phyloP scores from a whole-genome alignment of 2,329 filamentous ascomycete genomes.

The Phialemonium atrogriseum region DNA sequence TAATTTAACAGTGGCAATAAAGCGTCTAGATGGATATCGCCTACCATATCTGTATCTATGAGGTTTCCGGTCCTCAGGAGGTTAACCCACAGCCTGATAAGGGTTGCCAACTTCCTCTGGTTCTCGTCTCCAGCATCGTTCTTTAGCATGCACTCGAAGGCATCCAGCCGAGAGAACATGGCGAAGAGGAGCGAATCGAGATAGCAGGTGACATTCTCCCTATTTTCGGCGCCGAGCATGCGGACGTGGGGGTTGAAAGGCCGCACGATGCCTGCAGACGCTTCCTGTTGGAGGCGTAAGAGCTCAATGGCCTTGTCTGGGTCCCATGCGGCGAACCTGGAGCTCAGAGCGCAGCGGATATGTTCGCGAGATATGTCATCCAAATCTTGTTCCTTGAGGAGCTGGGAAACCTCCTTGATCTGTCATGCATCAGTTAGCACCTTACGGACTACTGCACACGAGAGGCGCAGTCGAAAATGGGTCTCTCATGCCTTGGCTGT shows the following conservation, averaged over 20 bases:
- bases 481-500: conserved; percentile 38
- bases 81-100: conserved; percentile 88
- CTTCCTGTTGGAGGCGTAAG: conserved; percentile 69
- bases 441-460: conserved; percentile 15
- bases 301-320: conserved; percentile 67
- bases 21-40: conserved; percentile 16
- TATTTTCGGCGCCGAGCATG: conserved; percentile 80
- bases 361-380: conserved; percentile 47
- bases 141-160: conserved; percentile 88
- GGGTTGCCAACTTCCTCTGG: conserved; percentile 63
- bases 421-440: conserved; percentile 18
- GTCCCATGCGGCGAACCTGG: conserved; percentile 59
- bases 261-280: conserved; percentile 69
- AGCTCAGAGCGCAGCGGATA: conserved; percentile 46
- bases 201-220: conserved; percentile 85
- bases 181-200: conserved; percentile 85
- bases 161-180: conserved; percentile 87
- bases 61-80: conserved; percentile 77
- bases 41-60: conserved; percentile 76
- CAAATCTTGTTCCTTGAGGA: conserved; percentile 35
- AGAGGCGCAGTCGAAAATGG: conserved; percentile 5
- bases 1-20: conserved; percentile 11
- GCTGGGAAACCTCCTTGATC: conserved; percentile 32
- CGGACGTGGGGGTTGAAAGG: conserved; percentile 63
- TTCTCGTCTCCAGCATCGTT: conserved; percentile 65